Evolutionary conservation across 768 basidiomycete genomes (phyloP), one percentile per base, ranked within the genome.

Genomic region (Lactarius psammicola): DNA sequence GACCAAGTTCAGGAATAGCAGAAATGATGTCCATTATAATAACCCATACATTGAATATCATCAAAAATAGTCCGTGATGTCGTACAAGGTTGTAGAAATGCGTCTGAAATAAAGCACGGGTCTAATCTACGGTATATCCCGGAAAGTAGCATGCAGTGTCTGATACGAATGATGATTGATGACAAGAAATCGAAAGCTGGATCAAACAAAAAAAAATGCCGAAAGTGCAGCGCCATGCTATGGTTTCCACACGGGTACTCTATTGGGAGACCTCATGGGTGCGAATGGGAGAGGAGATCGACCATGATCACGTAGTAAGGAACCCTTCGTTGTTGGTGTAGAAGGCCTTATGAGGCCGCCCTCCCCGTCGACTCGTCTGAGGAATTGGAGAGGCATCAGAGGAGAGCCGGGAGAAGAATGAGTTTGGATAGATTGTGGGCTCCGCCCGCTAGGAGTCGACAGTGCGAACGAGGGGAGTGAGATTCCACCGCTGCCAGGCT

Each of bases 321-420:
- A 46, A 28, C 63, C 44, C 49, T 86, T 89, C 42, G 87, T 85
- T 23, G 90, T 84, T n/a, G 90, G 89, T 11, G 87, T 89, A 34
- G 79, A 79, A 20, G 88, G 83, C 61, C 87, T 83, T 59, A 83
- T 72, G 4, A 80, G 71, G 33, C 75, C 75, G 57, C 79, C 78
- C 20, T 88, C 88, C 31, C 77, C 79, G 46, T 90, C 89, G 44
- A 90, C 94, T 56, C 88, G 85, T 63, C 93, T 82, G 69, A 96
- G 85, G 76, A 94, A 95, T 73, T 95, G 92, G 55, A 96, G 77
- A 1, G 94, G 85, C 9, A 87, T 86, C 59, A 94, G 74, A 13
- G 93, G 90, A 0, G 92, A 92, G 17, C 88, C 87, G 38, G 86
- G 82, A 1, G 81, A 80, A 31, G 86, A 84, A 64, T 88, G 84